Conservation (phyloP, 805 yeast species). For the Candida dendrica region DNA sequence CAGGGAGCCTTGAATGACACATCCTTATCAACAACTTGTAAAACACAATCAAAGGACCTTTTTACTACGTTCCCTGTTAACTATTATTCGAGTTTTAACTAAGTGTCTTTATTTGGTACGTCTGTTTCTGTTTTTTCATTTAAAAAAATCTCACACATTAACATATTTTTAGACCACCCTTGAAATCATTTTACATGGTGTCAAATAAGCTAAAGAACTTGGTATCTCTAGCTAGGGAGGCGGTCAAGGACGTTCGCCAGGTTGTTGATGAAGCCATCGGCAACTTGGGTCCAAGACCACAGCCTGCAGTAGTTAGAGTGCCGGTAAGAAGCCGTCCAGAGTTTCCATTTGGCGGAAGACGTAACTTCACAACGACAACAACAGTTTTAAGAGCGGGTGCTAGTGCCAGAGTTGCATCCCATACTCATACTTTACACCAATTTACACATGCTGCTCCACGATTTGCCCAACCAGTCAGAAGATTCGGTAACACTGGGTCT, state of each 20-base stretch:
- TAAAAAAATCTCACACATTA: too few relatives aligned
- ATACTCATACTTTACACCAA: constrained; percentile 1
- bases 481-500: background rate
- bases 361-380: constrained; percentile 20
- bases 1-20: background rate
- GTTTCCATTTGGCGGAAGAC: constrained; percentile 9
- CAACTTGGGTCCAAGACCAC: constrained; percentile 24
- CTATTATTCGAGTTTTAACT: too few relatives aligned
- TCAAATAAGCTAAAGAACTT: constrained; percentile 34
- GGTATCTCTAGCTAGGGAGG: constrained; percentile 36
- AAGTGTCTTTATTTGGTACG: too few relatives aligned
- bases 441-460: background rate
- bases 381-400: constrained; percentile 4
- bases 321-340: constrained; percentile 28
- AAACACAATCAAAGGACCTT: too few relatives aligned
- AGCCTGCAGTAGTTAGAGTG: constrained; percentile 28
- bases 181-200: constrained; percentile 21
- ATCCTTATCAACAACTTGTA: background rate
- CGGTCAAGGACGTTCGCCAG: constrained; percentile 39
- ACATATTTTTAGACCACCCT: background rate
- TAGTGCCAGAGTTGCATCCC: background rate
- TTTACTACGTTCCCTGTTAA: too few relatives aligned
- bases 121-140: too few relatives aligned
- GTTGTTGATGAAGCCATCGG: constrained; percentile 39
- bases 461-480: background rate